Evolutionary conservation across 495 filamentous ascomycete species (phyloP), one percentile per base, ranked within the genome.

Genomic region (Penicillium dipodomyicola): DNA sequence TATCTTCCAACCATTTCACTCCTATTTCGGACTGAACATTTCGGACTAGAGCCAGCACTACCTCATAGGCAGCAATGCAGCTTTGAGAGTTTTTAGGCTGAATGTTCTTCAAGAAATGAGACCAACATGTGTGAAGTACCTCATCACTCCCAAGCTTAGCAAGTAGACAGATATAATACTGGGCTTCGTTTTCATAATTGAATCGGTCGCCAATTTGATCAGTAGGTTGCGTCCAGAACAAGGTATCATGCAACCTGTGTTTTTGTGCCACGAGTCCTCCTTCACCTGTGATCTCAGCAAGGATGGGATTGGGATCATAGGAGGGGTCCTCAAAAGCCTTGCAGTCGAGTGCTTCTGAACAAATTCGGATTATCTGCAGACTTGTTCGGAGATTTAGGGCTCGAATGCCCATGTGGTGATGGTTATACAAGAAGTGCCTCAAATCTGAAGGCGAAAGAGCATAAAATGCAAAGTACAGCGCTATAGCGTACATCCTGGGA

Each of bases 241-340:
- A 45, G 17, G 67, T 52, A 49, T 62, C 56, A 57, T 69, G 67
- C 19, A 74, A 29, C 22, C 8, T 61, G 11, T 37, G 49, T n/a
- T 41, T 33, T 33, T 39, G 35, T 29, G 35, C 15, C 22, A 25
- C 33, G 9, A 46, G n/a, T 9, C 43, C 49, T 44, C 42, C 49
- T 47, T 68, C 68, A 9, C 68, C 69, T 25, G 65, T 68, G n/a
- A 76, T 54, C 40, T 64, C 17, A 10, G 58, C 49, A 43, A 64
- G 61, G 17, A 77, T 57, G 10, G 49, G 52, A 1, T 42, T 45
- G n/a, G 49, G 58, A 48, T 74, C 62, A 25, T 66, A 65, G 12
- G 45, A 23, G 12, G 65, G 58, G 4, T 63, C 35, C 12, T 68
- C 65, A 49, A 72, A 71, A 5, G 55, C 23, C n/a, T 57, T 33